Evolutionary conservation across 139 green algal species (phyloP).

Genomic region (Nannochloris sp.): DNA sequence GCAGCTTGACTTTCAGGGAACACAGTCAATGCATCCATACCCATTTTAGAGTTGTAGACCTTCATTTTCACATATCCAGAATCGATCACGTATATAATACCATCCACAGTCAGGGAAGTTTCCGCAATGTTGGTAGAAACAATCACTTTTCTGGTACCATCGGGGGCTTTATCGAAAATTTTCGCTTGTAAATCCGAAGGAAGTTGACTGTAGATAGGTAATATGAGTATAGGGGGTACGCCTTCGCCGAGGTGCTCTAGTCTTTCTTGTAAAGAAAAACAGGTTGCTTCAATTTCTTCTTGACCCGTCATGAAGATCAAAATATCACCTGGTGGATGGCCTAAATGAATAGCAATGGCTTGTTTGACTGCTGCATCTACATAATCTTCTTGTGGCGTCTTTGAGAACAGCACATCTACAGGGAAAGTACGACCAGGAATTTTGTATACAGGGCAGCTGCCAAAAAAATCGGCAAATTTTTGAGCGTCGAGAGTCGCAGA

Average conservation of each 20-base stretch:
- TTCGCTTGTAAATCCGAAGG: conserved; percentile 87
- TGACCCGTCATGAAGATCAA: conserved; percentile 98
- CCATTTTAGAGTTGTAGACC: conserved; percentile 97
- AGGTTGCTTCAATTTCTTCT: conserved; percentile 96
- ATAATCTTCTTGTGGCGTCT: conserved; percentile 91
- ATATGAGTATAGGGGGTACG: conserved; percentile 75
- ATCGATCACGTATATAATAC: conserved; percentile 95
- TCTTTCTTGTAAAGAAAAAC: conserved; percentile 65
- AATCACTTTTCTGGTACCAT: conserved; percentile 84
- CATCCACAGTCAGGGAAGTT: conserved; percentile 94
- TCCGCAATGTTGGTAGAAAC: conserved; percentile 96
- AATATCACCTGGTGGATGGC: conserved; percentile 81
- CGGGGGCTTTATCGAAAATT: conserved; percentile 91
- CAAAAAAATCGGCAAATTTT: conserved; percentile 88
- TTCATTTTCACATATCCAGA: conserved; percentile 89
- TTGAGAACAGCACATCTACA: conserved; percentile 87
- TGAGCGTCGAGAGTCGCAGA: conserved; percentile 86
- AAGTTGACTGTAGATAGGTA: conserved; percentile 95
- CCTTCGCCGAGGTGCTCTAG: conserved; percentile 65
- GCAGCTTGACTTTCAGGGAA: conserved; percentile 83
- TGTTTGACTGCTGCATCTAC: conserved; percentile 96
- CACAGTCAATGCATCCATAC: conserved; percentile 91
- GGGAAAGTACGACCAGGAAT: conserved; percentile 97
- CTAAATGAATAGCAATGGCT: conserved; percentile 88
- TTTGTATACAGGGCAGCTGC: conserved; percentile 78